Evolutionary conservation across 1,139 yeast species (phyloP).

Genomic region (Blastobotrys aristatus): DNA sequence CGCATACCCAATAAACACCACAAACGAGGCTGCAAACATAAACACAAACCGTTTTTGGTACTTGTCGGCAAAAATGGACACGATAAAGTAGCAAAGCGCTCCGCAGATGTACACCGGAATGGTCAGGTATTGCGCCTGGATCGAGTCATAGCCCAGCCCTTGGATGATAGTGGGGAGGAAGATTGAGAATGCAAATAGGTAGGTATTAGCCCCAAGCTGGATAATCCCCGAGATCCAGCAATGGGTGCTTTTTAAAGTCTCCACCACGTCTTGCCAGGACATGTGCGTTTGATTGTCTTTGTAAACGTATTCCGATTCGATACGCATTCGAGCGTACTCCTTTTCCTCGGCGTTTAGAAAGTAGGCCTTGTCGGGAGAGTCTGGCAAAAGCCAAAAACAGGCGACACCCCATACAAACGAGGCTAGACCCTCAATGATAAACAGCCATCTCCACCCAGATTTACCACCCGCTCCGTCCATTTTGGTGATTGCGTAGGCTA

Average conservation of each 20-base stretch:
- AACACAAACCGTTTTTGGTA: slow-evolving; percentile 27
- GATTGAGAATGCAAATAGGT: slow-evolving; percentile 26
- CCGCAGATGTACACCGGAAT: slow-evolving; percentile 38
- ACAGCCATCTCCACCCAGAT: slow-evolving; percentile 77
- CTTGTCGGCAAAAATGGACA: slow-evolving; percentile 34
- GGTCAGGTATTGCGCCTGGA: slow-evolving; percentile 30
- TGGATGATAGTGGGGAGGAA: slow-evolving; percentile 35
- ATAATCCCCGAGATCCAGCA: slow-evolving; percentile 28
- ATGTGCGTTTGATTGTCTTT: slow-evolving; percentile 24
- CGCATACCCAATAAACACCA: slow-evolving; percentile 34
- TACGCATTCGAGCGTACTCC: slow-evolving; percentile 40
- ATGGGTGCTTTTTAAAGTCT: background rate
- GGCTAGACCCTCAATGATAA: slow-evolving; percentile 60
- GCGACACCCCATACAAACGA: slow-evolving; percentile 47
- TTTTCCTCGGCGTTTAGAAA: slow-evolving; percentile 46
- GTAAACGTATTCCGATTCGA: slow-evolving; percentile 27
- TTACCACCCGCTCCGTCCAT: slow-evolving; percentile 51
- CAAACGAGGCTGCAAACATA: slow-evolving; percentile 30
- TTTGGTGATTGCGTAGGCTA: slow-evolving; percentile 40
- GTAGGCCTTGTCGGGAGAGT: slow-evolving; percentile 44
- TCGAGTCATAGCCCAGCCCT: slow-evolving; percentile 30
- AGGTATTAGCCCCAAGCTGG: slow-evolving; percentile 20
- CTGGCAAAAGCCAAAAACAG: slow-evolving; percentile 47
- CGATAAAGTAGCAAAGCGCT: slow-evolving; percentile 31
- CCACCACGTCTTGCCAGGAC: slow-evolving; percentile 7